Evolutionary conservation across 2,329 filamentous ascomycete species (phyloP), one percentile per base, ranked within the genome.

Genomic region (Sordariomycetes sp.): DNA sequence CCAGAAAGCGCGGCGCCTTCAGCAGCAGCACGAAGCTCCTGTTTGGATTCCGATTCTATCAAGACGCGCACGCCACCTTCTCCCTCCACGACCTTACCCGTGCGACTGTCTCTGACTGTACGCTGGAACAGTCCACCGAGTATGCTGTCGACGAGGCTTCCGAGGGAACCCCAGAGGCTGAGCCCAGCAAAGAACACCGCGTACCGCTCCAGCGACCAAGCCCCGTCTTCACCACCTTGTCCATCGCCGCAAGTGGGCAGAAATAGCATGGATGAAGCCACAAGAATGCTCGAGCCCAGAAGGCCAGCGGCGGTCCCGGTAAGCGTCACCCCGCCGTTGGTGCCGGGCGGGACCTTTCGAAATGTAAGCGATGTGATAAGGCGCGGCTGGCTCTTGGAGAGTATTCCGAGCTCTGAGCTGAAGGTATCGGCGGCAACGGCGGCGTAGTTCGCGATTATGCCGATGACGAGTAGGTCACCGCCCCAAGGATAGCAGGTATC

Each of bases 341-440:
- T 97, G 55, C 94, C 94, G 1, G 83, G 87, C 0, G 94, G 92
- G 0, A 97, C 94, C 62, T 83, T 80, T 60, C 88, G 86, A 66
- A 94, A 79, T 4, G 74, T 84, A 18, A 80, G 83, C 16, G 89
- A 92, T 3, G 90, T 97, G 68, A 99, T 93, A 43, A 99, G 82
- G 40, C 92, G 85, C 10, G 94, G 94, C 52, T 82, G 76, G 25
- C 80, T 80, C 60, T 79, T 82, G 7, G 92, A 88, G 14, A 99
- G 78, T 59, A 99, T 99, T 16, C 94, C 94, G 22, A 99, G 84
- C 74, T 99, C 94, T 12, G 91, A 96, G 59, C 89, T 92, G 70
- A 97, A 94, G 0, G 94, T 99, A 70, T 99, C 94, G 55, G 93
- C 90, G 22, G 90, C 85, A 11, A 96, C 91, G 54, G 90, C 89